phyloP scores from a whole-genome alignment of 768 basidiomycete genomes.

The Agaricus blazei region DNA sequence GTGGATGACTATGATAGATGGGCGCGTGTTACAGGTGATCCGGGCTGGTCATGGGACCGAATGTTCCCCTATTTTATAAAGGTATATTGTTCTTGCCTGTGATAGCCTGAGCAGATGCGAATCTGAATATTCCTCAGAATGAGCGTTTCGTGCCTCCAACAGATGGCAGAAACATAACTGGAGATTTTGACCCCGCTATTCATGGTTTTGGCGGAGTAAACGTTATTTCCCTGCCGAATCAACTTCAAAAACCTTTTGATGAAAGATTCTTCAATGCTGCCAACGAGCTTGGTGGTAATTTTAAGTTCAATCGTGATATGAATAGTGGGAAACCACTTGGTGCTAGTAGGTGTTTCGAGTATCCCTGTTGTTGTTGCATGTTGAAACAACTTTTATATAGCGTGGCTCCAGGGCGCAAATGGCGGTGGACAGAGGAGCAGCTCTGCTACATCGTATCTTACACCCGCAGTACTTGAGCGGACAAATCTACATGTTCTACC shows the following conservation, averaged over 20 bases:
- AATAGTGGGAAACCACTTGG: conserved; percentile 27
- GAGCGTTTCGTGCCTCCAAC: conserved; percentile 31
- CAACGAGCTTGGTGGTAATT: conserved; percentile 20
- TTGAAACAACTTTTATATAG: not conserved
- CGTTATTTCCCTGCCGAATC: conserved; percentile 27
- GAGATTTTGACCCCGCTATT: conserved; percentile 30
- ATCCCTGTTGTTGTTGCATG: too few relatives aligned
- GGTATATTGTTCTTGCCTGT: conserved; percentile 11
- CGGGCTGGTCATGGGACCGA: conserved; percentile 29
- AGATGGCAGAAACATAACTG: conserved; percentile 32
- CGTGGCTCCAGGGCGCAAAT: conserved; percentile 19
- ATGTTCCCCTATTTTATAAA: conserved; percentile 25
- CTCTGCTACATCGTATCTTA: conserved; percentile 26
- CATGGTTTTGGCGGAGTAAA: conserved; percentile 30
- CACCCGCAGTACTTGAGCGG: conserved; percentile 16
- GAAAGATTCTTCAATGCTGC: conserved; percentile 26
- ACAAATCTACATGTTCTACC: conserved; percentile 27
- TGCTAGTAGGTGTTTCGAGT: conserved; percentile 17
- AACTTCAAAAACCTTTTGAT: conserved; percentile 21
- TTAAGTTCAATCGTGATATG: conserved; percentile 20
- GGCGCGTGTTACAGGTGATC: conserved; percentile 24
- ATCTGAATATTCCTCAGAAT: conserved; percentile 19
- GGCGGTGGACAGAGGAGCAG: conserved; percentile 24
- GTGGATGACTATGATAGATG: conserved; percentile 21
- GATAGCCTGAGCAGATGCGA: too few relatives aligned